Conservation (phyloP, 495 filamentous ascomycete species). For the Astrothelium macrocarpum region DNA sequence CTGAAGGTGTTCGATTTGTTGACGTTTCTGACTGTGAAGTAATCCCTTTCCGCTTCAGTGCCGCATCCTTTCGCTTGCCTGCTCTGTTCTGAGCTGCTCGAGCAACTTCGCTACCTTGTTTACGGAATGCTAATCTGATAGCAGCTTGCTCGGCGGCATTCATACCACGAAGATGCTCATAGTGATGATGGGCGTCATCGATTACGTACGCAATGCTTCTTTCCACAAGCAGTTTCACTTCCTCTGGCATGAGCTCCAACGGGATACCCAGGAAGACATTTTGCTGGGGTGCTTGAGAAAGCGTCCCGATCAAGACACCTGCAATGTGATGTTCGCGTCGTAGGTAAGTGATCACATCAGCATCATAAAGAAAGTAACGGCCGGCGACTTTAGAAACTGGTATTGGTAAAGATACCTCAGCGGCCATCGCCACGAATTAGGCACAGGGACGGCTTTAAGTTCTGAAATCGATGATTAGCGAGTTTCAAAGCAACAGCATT, state of each 20-base stretch:
- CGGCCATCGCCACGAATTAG: constrained; percentile 19
- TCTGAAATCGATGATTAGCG: background rate
- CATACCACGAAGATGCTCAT: constrained; percentile 43
- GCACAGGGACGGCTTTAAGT: background rate
- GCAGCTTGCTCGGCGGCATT: constrained; percentile 43
- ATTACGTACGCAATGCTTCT: constrained; percentile 68
- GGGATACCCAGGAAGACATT: constrained; percentile 90
- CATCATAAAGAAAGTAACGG: constrained; percentile 83
- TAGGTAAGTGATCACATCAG: constrained; percentile 66
- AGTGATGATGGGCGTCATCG: constrained; percentile 63
- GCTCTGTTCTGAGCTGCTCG: constrained; percentile 35
- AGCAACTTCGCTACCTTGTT: constrained; percentile 39
- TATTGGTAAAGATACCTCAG: constrained; percentile 39
- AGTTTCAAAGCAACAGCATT: background rate
- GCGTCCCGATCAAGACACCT: constrained; percentile 74
- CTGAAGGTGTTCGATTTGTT: no score
- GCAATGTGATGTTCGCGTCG: constrained; percentile 76
- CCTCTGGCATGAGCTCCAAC: constrained; percentile 81
- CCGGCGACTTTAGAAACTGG: constrained; percentile 74
- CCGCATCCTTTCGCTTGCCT: constrained; percentile 33
- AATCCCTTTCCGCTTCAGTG: constrained; percentile 32
- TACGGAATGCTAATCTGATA: constrained; percentile 21
- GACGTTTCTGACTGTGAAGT: constrained; percentile 19
- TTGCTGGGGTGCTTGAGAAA: constrained; percentile 87
- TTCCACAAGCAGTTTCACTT: constrained; percentile 75